Evolutionary conservation across 345 rosid genomes (phyloP), one percentile per base, ranked within the genome.

Genomic region (Acer yangbiense): DNA sequence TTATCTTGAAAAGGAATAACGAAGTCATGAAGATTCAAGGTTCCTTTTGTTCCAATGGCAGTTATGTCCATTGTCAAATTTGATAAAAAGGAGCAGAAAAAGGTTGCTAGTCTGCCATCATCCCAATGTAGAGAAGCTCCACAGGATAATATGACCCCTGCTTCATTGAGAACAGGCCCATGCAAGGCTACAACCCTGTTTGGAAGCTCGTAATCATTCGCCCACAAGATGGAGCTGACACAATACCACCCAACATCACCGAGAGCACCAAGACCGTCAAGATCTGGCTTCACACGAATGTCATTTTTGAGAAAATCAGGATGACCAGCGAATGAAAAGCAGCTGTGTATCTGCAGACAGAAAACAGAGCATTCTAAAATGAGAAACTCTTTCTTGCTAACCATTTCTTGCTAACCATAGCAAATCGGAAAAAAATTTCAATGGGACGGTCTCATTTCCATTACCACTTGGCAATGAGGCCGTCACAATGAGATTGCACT

Each of bases 161-260:
- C 85, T 16, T 91, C 90, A 71, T 90, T 91, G 7, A 87, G 73
- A 44, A 90, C 82, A 11, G 87, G 79, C 9, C 84, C 87, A 1
- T 75, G 88, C 68, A 88, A 76, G 44, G 97, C 94, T 3, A 79
- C 69, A 1, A 89, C 90, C 0, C 85, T 88, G 78, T 87, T 87
- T 0, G 98, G 98, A 32, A 93, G 88, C 69, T 93, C 84, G 72
- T 88, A 90, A 79, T 89, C 84, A 68, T 85, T 84, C 1, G 79
- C 91, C 79, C 87, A 88, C 66, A 95, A 83, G 80, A 82, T 80
- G 35, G 92, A 82, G 78, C 92, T 82, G 74, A 89, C 81, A 60
- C 89, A 76, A 75, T 95, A 95, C 98, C 98, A 95, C 32, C 98
- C 98, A n/a, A 87, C 83, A 65, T 95, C 98, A 9, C 98, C 98